These are phyloP conservation scores for Neofusicoccum sp. DNA, from an alignment of 2,329 filamentous ascomycete species.

Conservation along the genomic window DNA sequence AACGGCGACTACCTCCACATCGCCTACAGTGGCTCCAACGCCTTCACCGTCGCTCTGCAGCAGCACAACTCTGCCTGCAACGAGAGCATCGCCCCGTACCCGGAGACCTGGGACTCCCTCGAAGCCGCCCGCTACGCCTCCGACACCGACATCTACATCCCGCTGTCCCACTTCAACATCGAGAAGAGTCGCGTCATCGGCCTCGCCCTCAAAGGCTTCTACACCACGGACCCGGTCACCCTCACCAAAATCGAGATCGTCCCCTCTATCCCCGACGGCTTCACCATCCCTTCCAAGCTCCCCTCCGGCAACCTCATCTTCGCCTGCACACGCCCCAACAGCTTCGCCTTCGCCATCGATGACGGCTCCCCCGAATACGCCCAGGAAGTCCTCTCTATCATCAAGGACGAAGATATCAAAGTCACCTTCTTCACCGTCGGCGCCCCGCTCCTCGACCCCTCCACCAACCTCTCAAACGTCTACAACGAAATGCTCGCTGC, in stretches of 20 bases:
- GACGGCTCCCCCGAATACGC: conserved; percentile 65
- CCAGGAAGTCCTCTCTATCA: conserved; percentile 62
- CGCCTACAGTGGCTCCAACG: conserved; percentile 62
- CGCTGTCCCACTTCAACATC: conserved; percentile 67
- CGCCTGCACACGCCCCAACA: conserved; percentile 67
- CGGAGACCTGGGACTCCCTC: conserved; percentile 68
- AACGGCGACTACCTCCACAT: conserved; percentile 66
- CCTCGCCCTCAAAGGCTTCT: conserved; percentile 67
- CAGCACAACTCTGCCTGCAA: conserved; percentile 67
- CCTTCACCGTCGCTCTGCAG: conserved; percentile 66
- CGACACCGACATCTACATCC: conserved; percentile 64
- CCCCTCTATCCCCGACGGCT: conserved; percentile 53
- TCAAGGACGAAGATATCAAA: conserved; percentile 63
- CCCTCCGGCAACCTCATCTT: conserved; percentile 64
- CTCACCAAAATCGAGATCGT: conserved; percentile 66
- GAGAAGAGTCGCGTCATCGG: conserved; percentile 59
- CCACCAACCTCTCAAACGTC: conserved; percentile 64
- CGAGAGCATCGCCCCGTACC: conserved; percentile 59
- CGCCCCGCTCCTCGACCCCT: conserved; percentile 59
- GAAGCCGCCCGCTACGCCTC: conserved; percentile 63
- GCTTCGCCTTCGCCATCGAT: conserved; percentile 73
- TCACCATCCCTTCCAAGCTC: conserved; percentile 61
- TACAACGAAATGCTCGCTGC: conserved; percentile 64
- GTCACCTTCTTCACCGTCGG: conserved; percentile 75
- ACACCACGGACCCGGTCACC: conserved; percentile 52